Evolutionary conservation across 2,329 filamentous ascomycete genomes (phyloP).

Genomic region (Lojkania enalia): DNA sequence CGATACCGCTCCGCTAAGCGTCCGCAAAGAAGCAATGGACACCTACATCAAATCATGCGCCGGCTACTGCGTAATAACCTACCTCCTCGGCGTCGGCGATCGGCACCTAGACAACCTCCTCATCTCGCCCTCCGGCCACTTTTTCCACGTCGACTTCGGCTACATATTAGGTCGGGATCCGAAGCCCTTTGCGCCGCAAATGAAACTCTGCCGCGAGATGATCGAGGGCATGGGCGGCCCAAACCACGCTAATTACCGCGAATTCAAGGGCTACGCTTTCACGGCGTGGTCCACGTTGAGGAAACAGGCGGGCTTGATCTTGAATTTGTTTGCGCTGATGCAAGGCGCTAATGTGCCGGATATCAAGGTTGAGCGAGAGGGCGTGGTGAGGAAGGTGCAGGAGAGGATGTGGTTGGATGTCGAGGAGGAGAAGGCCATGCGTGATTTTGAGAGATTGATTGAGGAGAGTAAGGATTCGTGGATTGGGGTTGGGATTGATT

Average conservation of each 20-base stretch:
- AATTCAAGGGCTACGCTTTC: constrained; percentile 95
- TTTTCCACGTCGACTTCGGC: constrained; percentile 98
- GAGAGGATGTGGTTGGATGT: constrained; percentile 92
- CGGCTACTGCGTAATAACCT: constrained; percentile 98
- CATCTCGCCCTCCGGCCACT: constrained; percentile 84
- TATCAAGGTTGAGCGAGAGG: constrained; percentile 88
- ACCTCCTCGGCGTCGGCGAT: constrained; percentile 94
- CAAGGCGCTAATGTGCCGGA: constrained; percentile 96
- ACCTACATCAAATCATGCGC: constrained; percentile 95
- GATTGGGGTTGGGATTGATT: constrained; percentile 92
- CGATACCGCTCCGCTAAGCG: constrained; percentile 74
- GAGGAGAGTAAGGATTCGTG: constrained; percentile 82
- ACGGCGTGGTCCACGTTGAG: constrained; percentile 89
- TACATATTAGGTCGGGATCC: constrained; percentile 97
- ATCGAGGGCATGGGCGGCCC: constrained; percentile 96
- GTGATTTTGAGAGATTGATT: constrained; percentile 85
- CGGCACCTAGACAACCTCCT: constrained; percentile 95
- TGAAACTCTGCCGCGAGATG: constrained; percentile 98
- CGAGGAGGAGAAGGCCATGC: constrained; percentile 87
- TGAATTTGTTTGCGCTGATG: constrained; percentile 97
- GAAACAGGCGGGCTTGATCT: constrained; percentile 85
- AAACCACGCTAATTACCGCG: constrained; percentile 76
- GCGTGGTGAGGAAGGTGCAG: constrained; percentile 91
- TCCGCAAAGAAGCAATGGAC: constrained; percentile 90
- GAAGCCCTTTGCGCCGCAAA: constrained; percentile 93